Percentiles rank a stretch among this genome's conserved stretches.
phyloP scores from a whole-genome alignment of 2,329 filamentous ascomycete species.

The Biscogniauxia marginata region DNA sequence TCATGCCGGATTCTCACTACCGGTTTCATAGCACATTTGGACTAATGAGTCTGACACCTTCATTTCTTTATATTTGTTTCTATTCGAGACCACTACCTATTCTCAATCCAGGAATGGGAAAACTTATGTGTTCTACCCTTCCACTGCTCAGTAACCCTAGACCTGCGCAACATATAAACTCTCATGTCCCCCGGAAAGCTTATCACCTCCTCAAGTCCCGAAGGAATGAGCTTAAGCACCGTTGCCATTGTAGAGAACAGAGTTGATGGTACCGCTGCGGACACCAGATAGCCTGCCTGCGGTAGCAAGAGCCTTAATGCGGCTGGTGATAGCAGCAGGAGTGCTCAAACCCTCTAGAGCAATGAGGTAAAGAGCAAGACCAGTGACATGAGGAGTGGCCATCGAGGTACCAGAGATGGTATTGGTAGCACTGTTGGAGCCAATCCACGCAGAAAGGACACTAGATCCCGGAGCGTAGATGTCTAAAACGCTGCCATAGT shows the following conservation, averaged over 20 bases:
- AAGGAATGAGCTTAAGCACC: constrained; percentile 28
- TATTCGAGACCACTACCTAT: too few species aligned
- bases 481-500: constrained; percentile 46
- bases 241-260: constrained; percentile 29
- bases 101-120: too few species aligned
- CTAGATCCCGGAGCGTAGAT: constrained; percentile 43
- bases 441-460: constrained; percentile 43
- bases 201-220: background rate
- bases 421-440: constrained; percentile 37
- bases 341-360: constrained; percentile 41
- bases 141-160: too few species aligned
- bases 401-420: constrained; percentile 60
- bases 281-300: constrained; percentile 17
- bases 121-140: too few species aligned
- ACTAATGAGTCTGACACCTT: too few species aligned
- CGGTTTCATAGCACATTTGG: too few species aligned
- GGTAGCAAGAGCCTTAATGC: constrained; percentile 29
- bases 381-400: constrained; percentile 60
- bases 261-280: constrained; percentile 25
- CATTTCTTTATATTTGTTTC: too few species aligned
- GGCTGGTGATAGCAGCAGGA: constrained; percentile 34
- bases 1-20: too few species aligned
- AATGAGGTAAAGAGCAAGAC: constrained; percentile 58
- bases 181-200: too few species aligned
- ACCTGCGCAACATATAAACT: too few species aligned